Conservation (phyloP, 208 protist genomes). For the Acanthamoeba lenticulata region DNA sequence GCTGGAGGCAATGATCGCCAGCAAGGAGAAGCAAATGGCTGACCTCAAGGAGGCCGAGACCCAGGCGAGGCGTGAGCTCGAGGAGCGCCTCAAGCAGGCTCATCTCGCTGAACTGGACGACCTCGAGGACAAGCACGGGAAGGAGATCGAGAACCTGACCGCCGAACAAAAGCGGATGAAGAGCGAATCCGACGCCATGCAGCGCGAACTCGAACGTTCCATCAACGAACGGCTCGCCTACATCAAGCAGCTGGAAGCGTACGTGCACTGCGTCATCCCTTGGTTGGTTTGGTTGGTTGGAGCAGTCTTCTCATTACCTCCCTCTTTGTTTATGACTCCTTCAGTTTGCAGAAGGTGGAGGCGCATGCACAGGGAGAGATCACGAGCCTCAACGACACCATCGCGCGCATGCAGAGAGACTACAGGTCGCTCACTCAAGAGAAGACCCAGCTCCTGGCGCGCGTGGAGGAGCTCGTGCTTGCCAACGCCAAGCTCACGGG, state of each 20-base stretch:
- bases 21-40: neutral
- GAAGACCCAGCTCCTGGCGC: neutral
- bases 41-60: neutral
- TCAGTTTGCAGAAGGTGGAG: neutral
- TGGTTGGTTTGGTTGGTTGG: neutral
- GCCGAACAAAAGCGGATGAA: neutral
- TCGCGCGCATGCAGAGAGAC: neutral
- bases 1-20: neutral
- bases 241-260: constrained; percentile 40
- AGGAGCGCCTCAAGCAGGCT: neutral
- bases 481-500: constrained; percentile 68
- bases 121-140: neutral
- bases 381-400: neutral
- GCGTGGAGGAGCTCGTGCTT: neutral
- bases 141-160: constrained; percentile 53
- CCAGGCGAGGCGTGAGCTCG: neutral
- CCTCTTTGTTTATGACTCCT: neutral
- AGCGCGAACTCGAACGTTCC: neutral
- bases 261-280: neutral
- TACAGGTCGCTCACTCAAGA: neutral
- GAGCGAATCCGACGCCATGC: neutral
- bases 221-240: constrained; percentile 31
- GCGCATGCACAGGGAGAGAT: neutral
- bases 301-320: neutral
- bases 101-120: neutral